Evolutionary conservation across 441 rosid species (phyloP).

Genomic region (Corymbia calophylla): DNA sequence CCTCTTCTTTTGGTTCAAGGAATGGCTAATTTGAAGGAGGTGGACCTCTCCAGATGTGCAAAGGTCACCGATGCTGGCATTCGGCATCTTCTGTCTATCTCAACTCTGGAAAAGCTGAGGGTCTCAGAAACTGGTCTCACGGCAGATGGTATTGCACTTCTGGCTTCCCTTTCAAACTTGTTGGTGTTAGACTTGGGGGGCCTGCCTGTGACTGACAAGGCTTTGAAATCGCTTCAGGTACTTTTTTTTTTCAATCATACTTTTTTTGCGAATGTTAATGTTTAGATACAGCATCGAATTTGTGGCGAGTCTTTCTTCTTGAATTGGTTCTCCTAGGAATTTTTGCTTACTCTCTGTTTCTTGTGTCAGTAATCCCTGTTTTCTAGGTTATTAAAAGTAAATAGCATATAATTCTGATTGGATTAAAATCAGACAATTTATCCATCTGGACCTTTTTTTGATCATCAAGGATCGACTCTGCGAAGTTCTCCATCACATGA

Average conservation of each 20-base stretch:
- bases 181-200: conserved; percentile 76
- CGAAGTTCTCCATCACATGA: not conserved
- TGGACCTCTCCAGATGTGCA: conserved; percentile 75
- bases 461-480: not conserved
- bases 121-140: conserved; percentile 64
- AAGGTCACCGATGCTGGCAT: conserved; percentile 71
- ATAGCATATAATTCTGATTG: not conserved
- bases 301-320: not conserved
- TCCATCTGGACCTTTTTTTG: not conserved
- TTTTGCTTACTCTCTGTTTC: not conserved
- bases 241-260: not conserved
- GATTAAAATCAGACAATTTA: not conserved
- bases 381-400: not conserved
- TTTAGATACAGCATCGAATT: not conserved
- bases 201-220: conserved; percentile 65
- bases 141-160: conserved; percentile 52
- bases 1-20: conserved; percentile 29
- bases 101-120: conserved; percentile 49
- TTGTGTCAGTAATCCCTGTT: not conserved
- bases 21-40: conserved; percentile 57
- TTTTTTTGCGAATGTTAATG: not conserved
- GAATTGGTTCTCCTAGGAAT: not conserved
- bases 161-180: conserved; percentile 57
- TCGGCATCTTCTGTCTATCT: conserved; percentile 57
- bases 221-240: conserved; percentile 73